A percentile compares a stretch with the other conserved stretches of the same genome.
Conservation (phyloP, 2,329 filamentous ascomycete genomes). For the Helicocarpus griseus region DNA sequence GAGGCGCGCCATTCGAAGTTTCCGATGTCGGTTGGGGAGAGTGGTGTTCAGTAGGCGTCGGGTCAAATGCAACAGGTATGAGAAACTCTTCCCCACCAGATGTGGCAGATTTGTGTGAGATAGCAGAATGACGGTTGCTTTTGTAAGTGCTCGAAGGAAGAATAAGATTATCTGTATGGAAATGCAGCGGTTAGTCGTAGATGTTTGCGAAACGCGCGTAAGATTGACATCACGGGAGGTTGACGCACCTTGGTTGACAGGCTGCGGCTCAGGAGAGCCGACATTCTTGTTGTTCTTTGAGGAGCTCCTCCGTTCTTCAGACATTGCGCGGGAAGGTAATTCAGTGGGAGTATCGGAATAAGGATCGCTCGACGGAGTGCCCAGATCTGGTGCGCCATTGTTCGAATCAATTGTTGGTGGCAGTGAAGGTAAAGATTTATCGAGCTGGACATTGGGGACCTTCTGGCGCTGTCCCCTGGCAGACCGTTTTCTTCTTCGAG, state of each 20-base stretch:
- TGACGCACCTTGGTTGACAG: slow-evolving; percentile 24
- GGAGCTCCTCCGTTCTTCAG: slow-evolving; percentile 13
- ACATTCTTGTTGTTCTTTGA: slow-evolving; percentile 19
- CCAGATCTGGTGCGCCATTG: slow-evolving; percentile 47
- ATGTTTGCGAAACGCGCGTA: slow-evolving; percentile 4
- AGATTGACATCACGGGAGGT: not conserved
- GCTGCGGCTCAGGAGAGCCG: slow-evolving; percentile 17
- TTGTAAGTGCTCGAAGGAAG: slow-evolving; percentile 69
- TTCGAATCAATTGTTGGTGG: slow-evolving; percentile 69
- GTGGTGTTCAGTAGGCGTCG: slow-evolving; percentile 49
- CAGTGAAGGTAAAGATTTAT: slow-evolving; percentile 87
- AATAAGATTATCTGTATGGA: slow-evolving; percentile 49
- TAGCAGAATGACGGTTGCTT: slow-evolving; percentile 63
- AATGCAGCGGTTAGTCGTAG: not conserved
- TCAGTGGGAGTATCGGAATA: slow-evolving; percentile 55
- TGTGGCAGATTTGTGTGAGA: slow-evolving; percentile 46
- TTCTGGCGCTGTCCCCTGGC: slow-evolving; percentile 21
- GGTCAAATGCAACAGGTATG: slow-evolving; percentile 66
- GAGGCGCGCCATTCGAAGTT: slow-evolving; percentile 18
- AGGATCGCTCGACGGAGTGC: slow-evolving; percentile 49
- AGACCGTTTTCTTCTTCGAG: slow-evolving; percentile 66
- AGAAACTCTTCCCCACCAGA: slow-evolving; percentile 60
- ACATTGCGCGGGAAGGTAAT: slow-evolving; percentile 13
- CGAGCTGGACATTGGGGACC: slow-evolving; percentile 51
- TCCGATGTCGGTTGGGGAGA: slow-evolving; percentile 43